These are phyloP conservation scores for Hermanozyma aechmeae DNA, from an alignment of 805 yeast species.

Conservation along the genomic window DNA sequence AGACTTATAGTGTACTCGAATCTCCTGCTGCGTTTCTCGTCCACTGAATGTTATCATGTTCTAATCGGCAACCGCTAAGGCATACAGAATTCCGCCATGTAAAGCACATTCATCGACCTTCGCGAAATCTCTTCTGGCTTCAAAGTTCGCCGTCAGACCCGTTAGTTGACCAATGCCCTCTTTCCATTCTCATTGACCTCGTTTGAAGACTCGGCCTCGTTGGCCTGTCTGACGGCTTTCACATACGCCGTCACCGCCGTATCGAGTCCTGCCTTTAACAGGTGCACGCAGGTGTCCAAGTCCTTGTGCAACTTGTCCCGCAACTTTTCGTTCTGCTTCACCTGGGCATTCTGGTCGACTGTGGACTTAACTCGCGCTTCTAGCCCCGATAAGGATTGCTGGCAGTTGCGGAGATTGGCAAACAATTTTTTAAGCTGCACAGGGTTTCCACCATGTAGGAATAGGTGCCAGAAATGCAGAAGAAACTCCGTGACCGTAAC, in stretches of 20 bases:
- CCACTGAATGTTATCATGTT: too few relatives aligned
- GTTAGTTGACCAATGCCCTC: slow-evolving; percentile 18
- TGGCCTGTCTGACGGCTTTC: slow-evolving; percentile 16
- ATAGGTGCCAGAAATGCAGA: slow-evolving; percentile 35
- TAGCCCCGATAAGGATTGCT: slow-evolving; percentile 17
- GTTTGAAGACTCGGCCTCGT: slow-evolving; percentile 6
- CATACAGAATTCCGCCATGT: too few relatives aligned
- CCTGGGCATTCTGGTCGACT: slow-evolving; percentile 8
- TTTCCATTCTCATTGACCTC: slow-evolving; percentile 26
- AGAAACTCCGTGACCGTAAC: slow-evolving; percentile 33
- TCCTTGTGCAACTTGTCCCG: slow-evolving; percentile 25
- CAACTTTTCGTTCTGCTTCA: slow-evolving; percentile 18
- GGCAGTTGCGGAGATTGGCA: slow-evolving; percentile 26
- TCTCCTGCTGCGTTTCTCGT: too few relatives aligned
- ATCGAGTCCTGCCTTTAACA: slow-evolving; percentile 21
- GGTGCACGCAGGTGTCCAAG: slow-evolving; percentile 21
- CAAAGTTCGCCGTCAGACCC: too few relatives aligned
- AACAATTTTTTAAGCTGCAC: slow-evolving; percentile 29
- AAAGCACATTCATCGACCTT: too few relatives aligned
- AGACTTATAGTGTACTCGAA: too few relatives aligned
- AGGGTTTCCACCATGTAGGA: slow-evolving; percentile 26
- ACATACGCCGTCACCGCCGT: slow-evolving; percentile 27
- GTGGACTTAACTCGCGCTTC: slow-evolving; percentile 12
- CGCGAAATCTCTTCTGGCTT: too few relatives aligned
- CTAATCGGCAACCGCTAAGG: too few relatives aligned